phyloP scores from a whole-genome alignment of 345 rosid species.

The Barbarea vulgaris region DNA sequence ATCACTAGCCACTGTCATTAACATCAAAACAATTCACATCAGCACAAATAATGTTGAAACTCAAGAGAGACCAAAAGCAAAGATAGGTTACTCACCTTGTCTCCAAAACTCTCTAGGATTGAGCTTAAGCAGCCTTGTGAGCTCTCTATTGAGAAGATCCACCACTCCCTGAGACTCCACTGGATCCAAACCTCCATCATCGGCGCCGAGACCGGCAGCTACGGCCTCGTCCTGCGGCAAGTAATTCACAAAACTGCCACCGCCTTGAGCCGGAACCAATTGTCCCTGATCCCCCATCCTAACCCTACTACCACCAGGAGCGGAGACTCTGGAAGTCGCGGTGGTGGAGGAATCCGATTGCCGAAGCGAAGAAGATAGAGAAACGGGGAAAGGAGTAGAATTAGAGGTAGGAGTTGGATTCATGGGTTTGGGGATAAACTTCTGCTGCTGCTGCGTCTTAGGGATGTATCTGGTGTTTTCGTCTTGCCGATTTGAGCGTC shows the following conservation, averaged over 20 bases:
- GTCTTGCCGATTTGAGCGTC: constrained; percentile 42
- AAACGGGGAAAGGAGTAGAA: constrained; percentile 42
- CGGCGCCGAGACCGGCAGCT: constrained; percentile 75
- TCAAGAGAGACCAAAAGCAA: not conserved
- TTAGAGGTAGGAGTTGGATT: constrained; percentile 28
- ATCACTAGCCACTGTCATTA: constrained; percentile 69
- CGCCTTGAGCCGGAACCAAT: constrained; percentile 46
- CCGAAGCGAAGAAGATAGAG: constrained; percentile 68
- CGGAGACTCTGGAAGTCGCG: constrained; percentile 28
- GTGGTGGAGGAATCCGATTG: constrained; percentile 45
- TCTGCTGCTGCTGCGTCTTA: constrained; percentile 42
- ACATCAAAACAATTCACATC: constrained; percentile 5
- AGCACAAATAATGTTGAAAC: constrained; percentile 1
- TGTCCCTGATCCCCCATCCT: constrained; percentile 53
- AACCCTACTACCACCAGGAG: constrained; percentile 39
- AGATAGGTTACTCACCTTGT: constrained; percentile 51
- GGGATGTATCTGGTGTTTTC: constrained; percentile 42
- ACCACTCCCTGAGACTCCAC: constrained; percentile 94
- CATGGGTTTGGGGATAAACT: constrained; percentile 55
- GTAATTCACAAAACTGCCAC: constrained; percentile 73
- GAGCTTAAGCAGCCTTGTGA: constrained; percentile 76
- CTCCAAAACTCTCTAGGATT: constrained; percentile 85
- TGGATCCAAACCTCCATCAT: constrained; percentile 86
- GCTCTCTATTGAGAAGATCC: constrained; percentile 85
- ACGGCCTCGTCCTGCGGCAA: constrained; percentile 97